These are phyloP conservation scores for Fagus sylvatica DNA, from an alignment of 306 rosid species.

Conservation along the genomic window DNA sequence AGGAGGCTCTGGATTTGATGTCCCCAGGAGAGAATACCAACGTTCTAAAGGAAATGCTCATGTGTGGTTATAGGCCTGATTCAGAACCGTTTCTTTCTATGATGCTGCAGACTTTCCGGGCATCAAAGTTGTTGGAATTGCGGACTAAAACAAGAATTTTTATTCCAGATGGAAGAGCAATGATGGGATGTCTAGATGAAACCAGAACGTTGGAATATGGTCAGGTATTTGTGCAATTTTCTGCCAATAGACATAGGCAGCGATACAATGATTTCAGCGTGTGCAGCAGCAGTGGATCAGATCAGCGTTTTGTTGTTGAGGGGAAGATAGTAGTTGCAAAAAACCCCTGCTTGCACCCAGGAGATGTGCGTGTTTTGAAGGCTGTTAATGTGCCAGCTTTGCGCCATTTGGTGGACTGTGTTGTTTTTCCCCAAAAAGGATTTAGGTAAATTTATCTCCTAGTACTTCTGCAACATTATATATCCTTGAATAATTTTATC, in stretches of 20 bases:
- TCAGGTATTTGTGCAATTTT: slow-evolving; percentile 71
- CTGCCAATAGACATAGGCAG: slow-evolving; percentile 31
- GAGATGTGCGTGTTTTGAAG: slow-evolving; percentile 74
- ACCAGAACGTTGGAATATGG: slow-evolving; percentile 73
- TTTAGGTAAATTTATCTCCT: slow-evolving; percentile 41
- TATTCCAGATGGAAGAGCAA: slow-evolving; percentile 76
- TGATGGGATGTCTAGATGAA: slow-evolving; percentile 98
- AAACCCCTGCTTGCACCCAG: slow-evolving; percentile 85
- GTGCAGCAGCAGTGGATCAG: slow-evolving; percentile 1
- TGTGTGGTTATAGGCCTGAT: slow-evolving; percentile 74
- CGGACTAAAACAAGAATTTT: slow-evolving; percentile 61
- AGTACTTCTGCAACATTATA: neutral
- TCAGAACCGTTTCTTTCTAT: slow-evolving; percentile 79
- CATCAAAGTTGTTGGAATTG: slow-evolving; percentile 69
- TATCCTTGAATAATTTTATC: neutral
- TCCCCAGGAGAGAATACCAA: slow-evolving; percentile 72
- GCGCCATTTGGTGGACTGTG: slow-evolving; percentile 80
- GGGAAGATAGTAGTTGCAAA: slow-evolving; percentile 67
- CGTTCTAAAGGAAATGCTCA: slow-evolving; percentile 71
- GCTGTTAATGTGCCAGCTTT: slow-evolving; percentile 71
- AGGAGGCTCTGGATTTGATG: slow-evolving; percentile 71
- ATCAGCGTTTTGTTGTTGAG: slow-evolving; percentile 9
- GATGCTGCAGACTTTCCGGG: slow-evolving; percentile 84
- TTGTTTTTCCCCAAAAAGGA: slow-evolving; percentile 80
- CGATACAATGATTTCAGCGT: slow-evolving; percentile 22